phyloP scores from a whole-genome alignment of 192 early-diverging fungal genomes.

The Backusella circina region DNA sequence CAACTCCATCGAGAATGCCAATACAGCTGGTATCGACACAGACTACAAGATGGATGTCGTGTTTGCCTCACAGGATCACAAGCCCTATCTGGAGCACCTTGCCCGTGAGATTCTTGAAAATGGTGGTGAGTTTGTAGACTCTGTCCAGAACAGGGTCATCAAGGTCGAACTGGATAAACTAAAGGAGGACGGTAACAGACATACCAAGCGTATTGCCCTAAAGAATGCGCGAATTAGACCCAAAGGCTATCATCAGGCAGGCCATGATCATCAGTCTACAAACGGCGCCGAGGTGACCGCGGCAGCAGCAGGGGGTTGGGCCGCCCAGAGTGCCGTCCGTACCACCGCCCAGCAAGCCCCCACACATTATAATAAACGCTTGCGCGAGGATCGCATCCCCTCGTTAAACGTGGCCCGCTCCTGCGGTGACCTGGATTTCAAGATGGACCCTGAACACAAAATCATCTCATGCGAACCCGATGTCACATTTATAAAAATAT shows the following conservation, averaged over 20 bases:
- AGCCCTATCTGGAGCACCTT: conserved; percentile 53
- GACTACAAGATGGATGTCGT: conserved; percentile 48
- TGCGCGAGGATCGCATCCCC: conserved; percentile 30
- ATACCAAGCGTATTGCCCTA: conserved; percentile 37
- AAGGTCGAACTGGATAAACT: conserved; percentile 45
- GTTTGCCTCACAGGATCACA: conserved; percentile 55
- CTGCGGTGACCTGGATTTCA: conserved; percentile 56
- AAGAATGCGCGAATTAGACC: conserved; percentile 58
- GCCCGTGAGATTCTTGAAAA: conserved; percentile 52
- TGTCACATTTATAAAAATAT: conserved; percentile 47
- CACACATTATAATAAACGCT: neutral
- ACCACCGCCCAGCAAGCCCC: conserved; percentile 7
- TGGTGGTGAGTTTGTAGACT: conserved; percentile 58
- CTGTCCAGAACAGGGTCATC: conserved; percentile 50
- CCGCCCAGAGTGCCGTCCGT: conserved; percentile 16
- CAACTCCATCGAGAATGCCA: conserved; percentile 8
- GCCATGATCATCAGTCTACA: conserved; percentile 6
- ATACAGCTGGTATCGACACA: conserved; percentile 12
- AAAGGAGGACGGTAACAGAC: conserved; percentile 46
- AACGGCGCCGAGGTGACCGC: neutral
- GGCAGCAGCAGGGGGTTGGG: conserved; percentile 4
- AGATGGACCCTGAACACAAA: conserved; percentile 45
- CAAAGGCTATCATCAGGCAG: conserved; percentile 33
- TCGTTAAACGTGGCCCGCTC: conserved; percentile 56
- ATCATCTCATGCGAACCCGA: conserved; percentile 54